Evolutionary conservation across 345 rosid genomes (phyloP).

Genomic region (Geranium brycei): DNA sequence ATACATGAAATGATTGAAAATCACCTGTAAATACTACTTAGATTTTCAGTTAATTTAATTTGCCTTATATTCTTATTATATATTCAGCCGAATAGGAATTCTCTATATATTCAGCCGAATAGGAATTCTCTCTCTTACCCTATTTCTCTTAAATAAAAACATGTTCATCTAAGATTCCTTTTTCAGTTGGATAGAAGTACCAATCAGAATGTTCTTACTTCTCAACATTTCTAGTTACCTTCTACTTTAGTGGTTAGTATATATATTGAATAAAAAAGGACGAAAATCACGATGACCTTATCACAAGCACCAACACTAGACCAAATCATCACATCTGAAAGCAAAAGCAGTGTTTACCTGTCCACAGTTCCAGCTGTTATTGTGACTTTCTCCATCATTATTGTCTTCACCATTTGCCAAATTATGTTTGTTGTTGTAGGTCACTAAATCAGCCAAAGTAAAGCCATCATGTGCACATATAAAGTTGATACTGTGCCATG

Average conservation of each 20-base stretch:
- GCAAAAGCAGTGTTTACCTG: conserved; percentile 32
- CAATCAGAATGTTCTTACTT: neutral
- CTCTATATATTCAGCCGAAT: too few relatives aligned
- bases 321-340: conserved; percentile 2
- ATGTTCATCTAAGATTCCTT: neutral
- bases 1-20: neutral
- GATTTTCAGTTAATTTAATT: neutral
- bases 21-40: neutral
- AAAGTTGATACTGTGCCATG: conserved; percentile 92
- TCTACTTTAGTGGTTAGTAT: too few relatives aligned
- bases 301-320: neutral
- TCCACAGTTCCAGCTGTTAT: conserved; percentile 97
- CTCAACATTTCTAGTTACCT: neutral
- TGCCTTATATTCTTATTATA: neutral
- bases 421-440: conserved; percentile 78
- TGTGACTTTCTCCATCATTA: conserved; percentile 85
- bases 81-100: neutral
- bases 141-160: too few relatives aligned
- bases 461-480: conserved; percentile 95
- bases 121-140: neutral
- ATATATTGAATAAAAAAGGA: neutral
- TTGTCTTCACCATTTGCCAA: conserved; percentile 91
- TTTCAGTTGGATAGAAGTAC: neutral
- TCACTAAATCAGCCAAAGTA: conserved; percentile 74
- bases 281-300: neutral